These are phyloP conservation scores for Ustilago trichophora DNA, from an alignment of 1,284 basidiomycete species.

Conservation along the genomic window DNA sequence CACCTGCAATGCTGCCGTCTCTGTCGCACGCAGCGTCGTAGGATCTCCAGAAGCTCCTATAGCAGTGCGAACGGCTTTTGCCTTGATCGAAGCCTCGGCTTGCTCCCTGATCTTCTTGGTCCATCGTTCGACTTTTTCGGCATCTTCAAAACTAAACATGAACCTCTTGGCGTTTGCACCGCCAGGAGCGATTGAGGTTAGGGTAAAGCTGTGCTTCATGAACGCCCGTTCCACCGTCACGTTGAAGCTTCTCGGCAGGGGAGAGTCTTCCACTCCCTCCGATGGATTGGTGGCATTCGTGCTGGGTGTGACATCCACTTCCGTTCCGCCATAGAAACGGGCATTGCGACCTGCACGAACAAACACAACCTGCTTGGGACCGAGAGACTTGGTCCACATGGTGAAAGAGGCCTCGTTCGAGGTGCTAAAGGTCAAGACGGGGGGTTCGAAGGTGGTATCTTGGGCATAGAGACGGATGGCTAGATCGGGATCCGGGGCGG, in stretches of 20 bases:
- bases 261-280: conserved; percentile 7
- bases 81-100: conserved; percentile 10
- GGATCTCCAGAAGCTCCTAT: neutral
- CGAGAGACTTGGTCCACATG: conserved; percentile 54
- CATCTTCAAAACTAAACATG: conserved; percentile 56
- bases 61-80: neutral
- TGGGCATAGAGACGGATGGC: conserved; percentile 57
- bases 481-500: conserved; percentile 56
- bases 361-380: conserved; percentile 54
- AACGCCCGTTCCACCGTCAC: conserved; percentile 56
- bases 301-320: too few species aligned
- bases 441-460: conserved; percentile 59
- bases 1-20: conserved; percentile 42
- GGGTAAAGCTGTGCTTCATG: conserved; percentile 53
- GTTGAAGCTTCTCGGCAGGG: conserved; percentile 42
- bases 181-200: too few species aligned
- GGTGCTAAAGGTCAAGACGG: conserved; percentile 52
- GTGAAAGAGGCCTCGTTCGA: conserved; percentile 52
- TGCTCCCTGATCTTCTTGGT: conserved; percentile 5
- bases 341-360: conserved; percentile 57
- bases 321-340: conserved; percentile 42
- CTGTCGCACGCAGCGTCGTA: conserved; percentile 11
- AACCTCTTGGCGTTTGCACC: too few species aligned
- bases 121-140: conserved; percentile 22
- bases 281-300: too few species aligned